Evolutionary conservation across 768 basidiomycete genomes (phyloP).

Genomic region (Daedalea quercina): DNA sequence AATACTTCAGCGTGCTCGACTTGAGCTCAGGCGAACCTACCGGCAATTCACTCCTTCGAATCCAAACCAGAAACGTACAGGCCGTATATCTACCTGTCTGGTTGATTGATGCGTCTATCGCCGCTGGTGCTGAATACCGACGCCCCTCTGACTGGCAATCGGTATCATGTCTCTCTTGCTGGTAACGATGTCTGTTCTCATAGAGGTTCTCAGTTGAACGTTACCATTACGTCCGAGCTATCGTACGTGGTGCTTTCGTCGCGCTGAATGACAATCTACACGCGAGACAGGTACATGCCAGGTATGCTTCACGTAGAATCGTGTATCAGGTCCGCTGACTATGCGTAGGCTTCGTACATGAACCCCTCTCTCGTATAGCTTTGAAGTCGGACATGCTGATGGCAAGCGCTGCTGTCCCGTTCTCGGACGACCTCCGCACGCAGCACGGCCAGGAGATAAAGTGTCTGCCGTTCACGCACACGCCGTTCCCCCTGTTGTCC

Average conservation of each 20-base stretch:
- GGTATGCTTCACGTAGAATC: neutral
- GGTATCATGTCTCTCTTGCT: neutral
- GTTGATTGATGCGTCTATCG: neutral
- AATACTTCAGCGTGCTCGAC: too few relatives aligned
- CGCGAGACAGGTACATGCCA: neutral
- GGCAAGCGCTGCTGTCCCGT: neutral
- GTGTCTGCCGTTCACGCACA: neutral
- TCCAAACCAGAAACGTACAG: neutral
- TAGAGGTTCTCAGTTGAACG: neutral
- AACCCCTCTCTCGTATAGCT: neutral
- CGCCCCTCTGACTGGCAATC: neutral
- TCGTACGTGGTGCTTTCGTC: neutral
- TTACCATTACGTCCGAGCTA: neutral
- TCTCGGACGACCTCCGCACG: neutral
- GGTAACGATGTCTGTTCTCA: neutral
- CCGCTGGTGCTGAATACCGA: neutral
- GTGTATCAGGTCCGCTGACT: too few relatives aligned
- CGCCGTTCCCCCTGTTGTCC: slow-evolving; percentile 1
- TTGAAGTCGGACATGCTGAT: neutral
- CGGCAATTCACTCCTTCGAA: neutral
- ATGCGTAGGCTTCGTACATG: neutral
- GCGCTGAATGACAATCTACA: neutral
- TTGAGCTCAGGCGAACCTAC: neutral
- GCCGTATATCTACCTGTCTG: slow-evolving; percentile 2
- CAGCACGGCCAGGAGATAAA: neutral